A percentile compares a stretch with the other conserved stretches of the same genome.
phyloP scores from a whole-genome alignment of 208 protist genomes.

The Trichomonas gallinae region DNA sequence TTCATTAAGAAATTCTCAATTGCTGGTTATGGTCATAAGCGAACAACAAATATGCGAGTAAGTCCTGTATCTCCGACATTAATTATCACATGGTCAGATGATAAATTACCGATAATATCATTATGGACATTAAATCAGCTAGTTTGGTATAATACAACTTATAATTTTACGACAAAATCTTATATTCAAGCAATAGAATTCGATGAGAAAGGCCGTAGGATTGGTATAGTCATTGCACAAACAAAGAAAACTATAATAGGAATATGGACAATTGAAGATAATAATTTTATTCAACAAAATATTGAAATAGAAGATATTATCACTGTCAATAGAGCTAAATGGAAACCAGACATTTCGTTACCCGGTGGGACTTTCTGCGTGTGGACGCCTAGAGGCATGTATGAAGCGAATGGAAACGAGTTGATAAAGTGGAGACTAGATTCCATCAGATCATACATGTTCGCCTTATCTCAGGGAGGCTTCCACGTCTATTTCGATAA shows the following conservation, averaged over 20 bases:
- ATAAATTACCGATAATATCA: background rate
- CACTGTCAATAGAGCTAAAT: background rate
- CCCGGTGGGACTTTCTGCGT: background rate
- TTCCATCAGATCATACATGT: background rate
- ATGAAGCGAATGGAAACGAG: background rate
- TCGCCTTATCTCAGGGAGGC: background rate
- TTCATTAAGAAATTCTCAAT: background rate
- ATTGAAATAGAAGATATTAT: background rate
- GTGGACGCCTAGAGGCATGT: background rate
- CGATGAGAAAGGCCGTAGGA: background rate
- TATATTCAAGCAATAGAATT: background rate
- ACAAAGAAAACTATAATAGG: background rate
- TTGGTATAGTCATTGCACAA: background rate
- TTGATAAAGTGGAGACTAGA: background rate
- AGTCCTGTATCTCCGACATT: background rate
- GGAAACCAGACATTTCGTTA: background rate
- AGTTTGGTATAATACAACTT: background rate
- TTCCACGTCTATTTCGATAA: background rate
- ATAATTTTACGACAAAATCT: background rate
- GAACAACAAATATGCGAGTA: background rate
- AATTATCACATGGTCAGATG: slow-evolving; percentile 6
- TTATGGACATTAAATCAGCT: background rate
- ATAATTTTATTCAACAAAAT: background rate
- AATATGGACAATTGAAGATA: background rate
- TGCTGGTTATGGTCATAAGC: background rate